Base-by-base conservation (phyloP, 208 protist species). In the Phytomonas sp. region DNA sequence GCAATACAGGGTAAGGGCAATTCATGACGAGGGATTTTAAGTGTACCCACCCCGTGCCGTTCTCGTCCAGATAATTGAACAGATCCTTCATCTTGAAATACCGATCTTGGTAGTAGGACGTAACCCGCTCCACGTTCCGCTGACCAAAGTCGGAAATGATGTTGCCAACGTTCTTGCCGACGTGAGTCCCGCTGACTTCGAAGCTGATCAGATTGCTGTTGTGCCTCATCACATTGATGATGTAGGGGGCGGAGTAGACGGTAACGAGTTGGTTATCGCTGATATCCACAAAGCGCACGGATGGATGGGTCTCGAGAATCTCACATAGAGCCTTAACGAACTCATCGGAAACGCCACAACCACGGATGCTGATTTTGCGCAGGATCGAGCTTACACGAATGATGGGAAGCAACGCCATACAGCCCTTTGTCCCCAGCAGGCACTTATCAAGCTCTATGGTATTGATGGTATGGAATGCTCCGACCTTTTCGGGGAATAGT, bases 41-140 rank as follows among this genome's bases (percentile, higher is more conserved):
- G 32, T 73, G 77, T 65, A 91, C 88, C 85, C 85, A 91, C n/a
- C 85, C 85, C 9, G 74, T 81, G 34, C 83, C 88, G 68, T 88
- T 78, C 3, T 77, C 85, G 65, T 94, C 88, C 71, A 91, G 77
- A 68, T 89, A 90, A 61, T 84, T 84, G 74, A 94, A 94, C 46
- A 90, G 62, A 66, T 94, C 77, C 71, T 89, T 89, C 85, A 94
- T 89, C 66, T 80, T 75, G 72, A 94, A 94, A 74, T 89, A 94
- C 70, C 84, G 77, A 68, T 94, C 85, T 43, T 82, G 70, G 72
- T 86, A 94, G 82, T 94, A 94, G 70, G 80, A 80, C 64, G 74
- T 60, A n/a, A 94, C 83, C 29, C 71, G 71, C 26, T 77, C 51
- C 56, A 80, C 61, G 71, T 94, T 91, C 28, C 65, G 60, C 68